A percentile compares a stretch with the other conserved stretches of the same genome.
Evolutionary conservation across 2,329 filamentous ascomycete genomes (phyloP).

Genomic region (Drechmeria coniospora): DNA sequence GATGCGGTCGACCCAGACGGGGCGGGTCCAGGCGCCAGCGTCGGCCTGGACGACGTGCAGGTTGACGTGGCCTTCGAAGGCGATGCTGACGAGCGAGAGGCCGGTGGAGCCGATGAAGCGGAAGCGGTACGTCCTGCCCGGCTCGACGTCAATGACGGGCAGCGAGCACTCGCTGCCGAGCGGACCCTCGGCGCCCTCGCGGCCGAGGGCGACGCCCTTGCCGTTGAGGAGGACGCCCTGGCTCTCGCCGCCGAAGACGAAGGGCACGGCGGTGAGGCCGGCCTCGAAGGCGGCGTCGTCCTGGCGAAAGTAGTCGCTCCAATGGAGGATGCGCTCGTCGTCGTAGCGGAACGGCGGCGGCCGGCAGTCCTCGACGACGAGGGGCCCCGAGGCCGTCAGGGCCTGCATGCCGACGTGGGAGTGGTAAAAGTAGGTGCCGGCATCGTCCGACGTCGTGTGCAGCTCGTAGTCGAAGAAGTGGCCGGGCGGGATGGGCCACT

Average conservation of each 20-base stretch:
- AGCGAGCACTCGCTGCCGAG: conserved; percentile 20
- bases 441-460: conserved; percentile 31
- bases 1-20: conserved; percentile 28
- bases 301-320: conserved; percentile 42
- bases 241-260: conserved; percentile 44
- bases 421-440: conserved; percentile 54
- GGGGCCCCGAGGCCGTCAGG: conserved; percentile 33
- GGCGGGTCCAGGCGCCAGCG: conserved; percentile 32
- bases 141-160: conserved; percentile 40
- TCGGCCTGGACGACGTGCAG: conserved; percentile 47
- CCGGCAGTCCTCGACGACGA: conserved; percentile 39
- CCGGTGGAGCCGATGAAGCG: conserved; percentile 43
- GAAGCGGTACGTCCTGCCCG: conserved; percentile 44
- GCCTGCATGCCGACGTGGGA: conserved; percentile 49
- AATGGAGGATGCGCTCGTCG: conserved; percentile 38
- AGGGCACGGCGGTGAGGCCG: conserved; percentile 31
- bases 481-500: conserved; percentile 48
- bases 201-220: conserved; percentile 2
- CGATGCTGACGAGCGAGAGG: conserved; percentile 36
- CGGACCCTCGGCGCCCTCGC: not conserved
- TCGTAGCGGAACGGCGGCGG: conserved; percentile 42
- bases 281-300: conserved; percentile 34
- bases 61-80: conserved; percentile 38
- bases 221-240: conserved; percentile 14
- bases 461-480: conserved; percentile 56